A percentile compares a stretch with the other conserved stretches of the same genome.
These are phyloP conservation scores for Cinnamomum chago DNA, from an alignment of 164 flowering plant genomes.

Conservation along the genomic window DNA sequence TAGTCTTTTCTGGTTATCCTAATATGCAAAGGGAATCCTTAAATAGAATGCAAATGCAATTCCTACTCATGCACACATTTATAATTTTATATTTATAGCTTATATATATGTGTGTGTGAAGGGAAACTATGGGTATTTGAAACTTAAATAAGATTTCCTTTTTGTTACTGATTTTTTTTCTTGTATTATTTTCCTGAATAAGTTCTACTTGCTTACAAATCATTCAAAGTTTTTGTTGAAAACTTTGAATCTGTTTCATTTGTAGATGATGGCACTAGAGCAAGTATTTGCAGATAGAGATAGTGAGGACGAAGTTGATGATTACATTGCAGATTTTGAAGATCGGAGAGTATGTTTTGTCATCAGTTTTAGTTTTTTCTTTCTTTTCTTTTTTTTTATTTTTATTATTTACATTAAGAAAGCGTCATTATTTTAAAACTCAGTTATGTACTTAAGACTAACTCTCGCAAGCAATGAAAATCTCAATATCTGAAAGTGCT, in stretches of 20 bases:
- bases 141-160: neutral
- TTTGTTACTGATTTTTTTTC: too few species aligned
- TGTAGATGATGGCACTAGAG: slow-evolving; percentile 91
- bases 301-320: slow-evolving; percentile 98
- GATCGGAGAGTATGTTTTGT: slow-evolving; percentile 72
- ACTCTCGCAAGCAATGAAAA: neutral
- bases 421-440: neutral
- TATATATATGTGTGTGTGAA: too few species aligned
- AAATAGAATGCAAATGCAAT: too few species aligned
- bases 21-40: too few species aligned
- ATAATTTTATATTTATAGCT: too few species aligned
- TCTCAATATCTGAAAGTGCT: neutral
- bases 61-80: too few species aligned
- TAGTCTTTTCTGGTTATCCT: too few species aligned
- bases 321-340: slow-evolving; percentile 96
- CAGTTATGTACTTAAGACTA: too few species aligned
- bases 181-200: too few species aligned
- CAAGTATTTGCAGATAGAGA: slow-evolving; percentile 90
- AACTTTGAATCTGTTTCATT: slow-evolving; percentile 12
- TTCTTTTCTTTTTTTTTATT: too few species aligned
- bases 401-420: neutral
- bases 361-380: neutral
- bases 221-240: neutral
- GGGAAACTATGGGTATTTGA: neutral
- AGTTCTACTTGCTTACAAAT: neutral